Evolutionary conservation across 1,284 basidiomycete genomes (phyloP).

Genomic region (Singerocomus rubriflavus): DNA sequence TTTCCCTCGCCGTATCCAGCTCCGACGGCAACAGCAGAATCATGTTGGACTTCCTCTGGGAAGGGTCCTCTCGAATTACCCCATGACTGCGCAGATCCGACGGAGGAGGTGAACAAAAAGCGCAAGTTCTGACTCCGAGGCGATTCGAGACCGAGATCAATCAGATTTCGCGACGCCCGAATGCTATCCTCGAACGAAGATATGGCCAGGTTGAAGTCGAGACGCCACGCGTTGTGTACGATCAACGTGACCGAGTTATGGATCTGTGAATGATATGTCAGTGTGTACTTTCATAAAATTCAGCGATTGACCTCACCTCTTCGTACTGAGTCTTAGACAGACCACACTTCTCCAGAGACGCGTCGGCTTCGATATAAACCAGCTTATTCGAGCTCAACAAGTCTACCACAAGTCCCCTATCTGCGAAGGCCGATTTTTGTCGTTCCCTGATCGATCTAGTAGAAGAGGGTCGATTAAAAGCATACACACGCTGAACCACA

Average conservation of each 20-base stretch:
- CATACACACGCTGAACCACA: conserved; percentile 1
- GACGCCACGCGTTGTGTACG: conserved; percentile 6
- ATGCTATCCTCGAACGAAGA: conserved; percentile 6
- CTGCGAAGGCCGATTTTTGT: background rate
- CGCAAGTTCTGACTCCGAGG: background rate
- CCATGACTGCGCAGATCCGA: conserved; percentile 9
- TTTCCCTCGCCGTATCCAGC: conserved; percentile 8
- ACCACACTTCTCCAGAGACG: conserved; percentile 3
- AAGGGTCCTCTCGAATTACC: background rate
- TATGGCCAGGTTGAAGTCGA: conserved; percentile 8
- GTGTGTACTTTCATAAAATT: background rate
- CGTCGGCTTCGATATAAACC: background rate
- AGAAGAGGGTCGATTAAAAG: conserved; percentile 1
- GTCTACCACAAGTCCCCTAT: background rate
- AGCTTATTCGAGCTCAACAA: conserved; percentile 1
- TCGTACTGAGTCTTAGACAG: background rate
- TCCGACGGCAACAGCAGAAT: conserved; percentile 8
- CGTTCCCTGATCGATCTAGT: background rate
- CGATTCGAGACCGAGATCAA: background rate
- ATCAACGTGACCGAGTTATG: conserved; percentile 4
- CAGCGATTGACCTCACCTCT: background rate
- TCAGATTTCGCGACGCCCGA: conserved; percentile 1
- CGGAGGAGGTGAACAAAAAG: conserved; percentile 7
- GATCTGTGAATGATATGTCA: background rate
- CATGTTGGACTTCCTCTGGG: background rate